Evolutionary conservation across 345 rosid genomes (phyloP).

Genomic region (Aegle marmelos): DNA sequence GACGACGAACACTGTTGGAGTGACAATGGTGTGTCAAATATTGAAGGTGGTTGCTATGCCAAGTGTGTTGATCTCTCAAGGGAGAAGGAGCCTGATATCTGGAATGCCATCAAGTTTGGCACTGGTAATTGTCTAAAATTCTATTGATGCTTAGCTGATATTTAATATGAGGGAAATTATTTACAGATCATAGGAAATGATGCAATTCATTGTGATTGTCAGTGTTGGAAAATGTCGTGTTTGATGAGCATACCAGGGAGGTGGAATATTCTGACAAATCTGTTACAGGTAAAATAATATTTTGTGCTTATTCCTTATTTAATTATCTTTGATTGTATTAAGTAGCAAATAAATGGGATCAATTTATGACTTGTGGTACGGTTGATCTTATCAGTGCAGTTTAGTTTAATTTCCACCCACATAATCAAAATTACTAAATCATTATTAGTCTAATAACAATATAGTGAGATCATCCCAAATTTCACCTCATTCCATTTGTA

Average conservation of each 20-base stretch:
- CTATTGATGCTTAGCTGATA: background rate
- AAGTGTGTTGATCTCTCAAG: conserved; percentile 90
- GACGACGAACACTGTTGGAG: conserved; percentile 98
- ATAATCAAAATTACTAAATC: background rate
- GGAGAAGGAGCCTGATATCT: conserved; percentile 95
- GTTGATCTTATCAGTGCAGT: background rate
- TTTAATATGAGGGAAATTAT: background rate
- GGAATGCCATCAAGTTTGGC: conserved; percentile 96
- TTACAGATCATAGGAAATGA: background rate
- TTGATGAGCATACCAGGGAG: conserved; percentile 86
- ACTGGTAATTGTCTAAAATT: conserved; percentile 44
- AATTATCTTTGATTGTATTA: background rate
- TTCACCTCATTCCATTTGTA: background rate
- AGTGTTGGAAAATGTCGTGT: conserved; percentile 95
- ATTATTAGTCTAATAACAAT: background rate
- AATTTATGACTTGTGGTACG: background rate
- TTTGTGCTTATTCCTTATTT: background rate
- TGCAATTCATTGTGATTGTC: conserved; percentile 23
- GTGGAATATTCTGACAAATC: conserved; percentile 89
- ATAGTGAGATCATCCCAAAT: background rate
- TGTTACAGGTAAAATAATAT: conserved; percentile 61
- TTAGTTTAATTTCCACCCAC: background rate
- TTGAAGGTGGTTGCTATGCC: conserved; percentile 98
- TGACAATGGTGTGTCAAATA: conserved; percentile 90
- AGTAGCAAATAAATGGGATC: background rate